Evolutionary conservation across 805 yeast genomes (phyloP).

Genomic region (Candida michaelii): DNA sequence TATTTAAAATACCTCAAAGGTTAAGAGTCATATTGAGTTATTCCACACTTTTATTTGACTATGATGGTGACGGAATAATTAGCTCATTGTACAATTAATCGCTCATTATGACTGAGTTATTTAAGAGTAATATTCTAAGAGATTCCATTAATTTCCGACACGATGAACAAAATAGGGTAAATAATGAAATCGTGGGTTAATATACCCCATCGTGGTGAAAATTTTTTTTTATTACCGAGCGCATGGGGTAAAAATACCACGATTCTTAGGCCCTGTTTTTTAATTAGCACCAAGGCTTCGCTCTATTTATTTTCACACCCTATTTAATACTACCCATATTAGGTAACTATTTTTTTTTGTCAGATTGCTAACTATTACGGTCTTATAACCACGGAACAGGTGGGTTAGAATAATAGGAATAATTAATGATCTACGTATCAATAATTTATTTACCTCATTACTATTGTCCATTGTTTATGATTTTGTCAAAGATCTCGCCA

Average conservation of each 20-base stretch:
- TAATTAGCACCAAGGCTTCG: constrained; percentile 2
- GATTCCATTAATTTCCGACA: not conserved
- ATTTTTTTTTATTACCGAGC: constrained; percentile 1
- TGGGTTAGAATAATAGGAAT: too few relatives aligned
- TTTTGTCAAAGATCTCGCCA: too few relatives aligned
- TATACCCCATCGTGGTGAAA: constrained; percentile 8
- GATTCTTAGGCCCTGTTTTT: not conserved
- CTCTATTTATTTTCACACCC: constrained; percentile 3
- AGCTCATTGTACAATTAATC: not conserved
- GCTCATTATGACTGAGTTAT: not conserved
- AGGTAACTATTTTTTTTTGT: not conserved
- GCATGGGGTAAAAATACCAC: constrained; percentile 4
- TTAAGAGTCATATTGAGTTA: constrained; percentile 1
- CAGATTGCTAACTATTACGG: too few relatives aligned
- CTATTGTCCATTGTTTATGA: too few relatives aligned
- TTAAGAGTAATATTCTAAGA: not conserved
- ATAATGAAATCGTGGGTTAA: not conserved
- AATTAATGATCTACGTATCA: too few relatives aligned
- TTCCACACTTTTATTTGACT: not conserved
- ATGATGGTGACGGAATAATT: not conserved
- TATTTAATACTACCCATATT: not conserved
- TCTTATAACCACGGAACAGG: too few relatives aligned
- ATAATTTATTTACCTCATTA: too few relatives aligned
- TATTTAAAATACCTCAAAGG: not conserved
- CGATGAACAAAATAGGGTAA: not conserved